These are phyloP conservation scores for Asterophora lycoperdoides DNA, from an alignment of 768 basidiomycete species.

Conservation along the genomic window DNA sequence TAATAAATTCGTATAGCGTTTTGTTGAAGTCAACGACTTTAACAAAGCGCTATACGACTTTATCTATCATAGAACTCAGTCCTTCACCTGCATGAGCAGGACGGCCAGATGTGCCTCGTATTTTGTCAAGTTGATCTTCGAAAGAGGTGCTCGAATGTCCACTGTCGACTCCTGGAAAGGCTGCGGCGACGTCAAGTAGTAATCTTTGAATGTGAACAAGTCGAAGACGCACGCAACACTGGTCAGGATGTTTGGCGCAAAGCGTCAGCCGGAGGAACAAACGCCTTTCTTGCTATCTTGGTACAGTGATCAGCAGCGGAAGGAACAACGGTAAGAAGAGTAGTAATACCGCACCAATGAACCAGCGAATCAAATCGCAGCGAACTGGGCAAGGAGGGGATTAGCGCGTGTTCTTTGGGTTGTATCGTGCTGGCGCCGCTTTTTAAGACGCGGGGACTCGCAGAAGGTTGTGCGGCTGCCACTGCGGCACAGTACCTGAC, in stretches of 20 bases:
- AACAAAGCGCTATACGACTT: too few species aligned
- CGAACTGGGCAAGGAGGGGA: too few species aligned
- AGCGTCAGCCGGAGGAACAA: slow-evolving; percentile 48
- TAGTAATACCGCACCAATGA: slow-evolving; percentile 9
- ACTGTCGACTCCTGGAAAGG: too few species aligned
- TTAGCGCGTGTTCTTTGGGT: not conserved
- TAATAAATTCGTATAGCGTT: slow-evolving; percentile 51
- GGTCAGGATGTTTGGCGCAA: slow-evolving; percentile 46
- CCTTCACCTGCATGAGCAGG: not conserved
- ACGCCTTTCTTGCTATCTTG: slow-evolving; percentile 37
- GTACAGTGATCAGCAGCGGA: slow-evolving; percentile 34
- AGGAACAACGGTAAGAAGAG: slow-evolving; percentile 14
- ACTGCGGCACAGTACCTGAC: too few species aligned
- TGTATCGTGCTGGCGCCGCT: too few species aligned
- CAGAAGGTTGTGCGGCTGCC: too few species aligned
- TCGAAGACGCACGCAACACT: slow-evolving; percentile 45
- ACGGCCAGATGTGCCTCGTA: too few species aligned
- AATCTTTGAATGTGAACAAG: slow-evolving; percentile 53
- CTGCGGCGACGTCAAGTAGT: slow-evolving; percentile 44
- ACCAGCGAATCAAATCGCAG: not conserved
- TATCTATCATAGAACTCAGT: slow-evolving; percentile 33
- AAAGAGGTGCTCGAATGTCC: too few species aligned
- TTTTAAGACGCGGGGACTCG: not conserved
- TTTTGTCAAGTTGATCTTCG: slow-evolving; percentile 42
- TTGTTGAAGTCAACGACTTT: slow-evolving; percentile 62